These are phyloP conservation scores for Alternaria triticina DNA, from an alignment of 2,329 filamentous ascomycete genomes.

Conservation along the genomic window DNA sequence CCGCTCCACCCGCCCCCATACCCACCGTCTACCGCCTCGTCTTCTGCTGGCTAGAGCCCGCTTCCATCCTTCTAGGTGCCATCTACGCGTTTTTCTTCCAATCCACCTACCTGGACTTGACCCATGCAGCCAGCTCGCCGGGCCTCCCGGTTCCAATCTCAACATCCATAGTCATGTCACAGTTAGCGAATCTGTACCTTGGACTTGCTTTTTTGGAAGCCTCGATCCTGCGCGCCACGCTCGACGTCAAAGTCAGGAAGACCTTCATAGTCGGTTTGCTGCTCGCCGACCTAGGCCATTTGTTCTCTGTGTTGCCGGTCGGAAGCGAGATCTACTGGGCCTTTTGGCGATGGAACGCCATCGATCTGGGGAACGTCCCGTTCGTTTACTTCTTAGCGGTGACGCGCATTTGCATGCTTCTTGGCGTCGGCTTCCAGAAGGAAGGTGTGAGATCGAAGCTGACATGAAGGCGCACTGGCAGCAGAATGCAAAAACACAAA, in stretches of 20 bases:
- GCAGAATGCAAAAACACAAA: neutral
- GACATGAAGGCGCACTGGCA: slow-evolving; percentile 12
- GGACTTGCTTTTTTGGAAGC: slow-evolving; percentile 80
- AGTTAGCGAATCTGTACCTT: slow-evolving; percentile 80
- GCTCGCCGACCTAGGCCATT: slow-evolving; percentile 77
- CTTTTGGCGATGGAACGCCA: slow-evolving; percentile 67
- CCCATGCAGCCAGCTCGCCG: slow-evolving; percentile 62
- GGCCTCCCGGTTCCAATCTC: slow-evolving; percentile 59
- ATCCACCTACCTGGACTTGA: slow-evolving; percentile 67
- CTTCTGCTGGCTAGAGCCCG: slow-evolving; percentile 75
- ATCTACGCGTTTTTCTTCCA: slow-evolving; percentile 60
- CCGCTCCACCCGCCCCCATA: slow-evolving; percentile 51
- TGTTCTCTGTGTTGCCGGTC: slow-evolving; percentile 68
- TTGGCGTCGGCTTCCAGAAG: slow-evolving; percentile 32
- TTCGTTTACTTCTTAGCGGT: slow-evolving; percentile 72
- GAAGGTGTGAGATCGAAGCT: slow-evolving; percentile 9
- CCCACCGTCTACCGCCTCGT: slow-evolving; percentile 71
- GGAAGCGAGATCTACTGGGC: slow-evolving; percentile 70
- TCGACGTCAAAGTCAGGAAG: slow-evolving; percentile 73
- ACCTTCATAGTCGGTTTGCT: slow-evolving; percentile 71
- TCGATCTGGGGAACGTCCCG: slow-evolving; percentile 71
- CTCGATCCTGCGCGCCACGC: slow-evolving; percentile 72
- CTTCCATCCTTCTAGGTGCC: slow-evolving; percentile 61
- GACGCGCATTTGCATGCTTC: slow-evolving; percentile 33
- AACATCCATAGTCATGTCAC: slow-evolving; percentile 72